These are phyloP conservation scores for Calonectria leucothoes DNA, from an alignment of 2,329 filamentous ascomycete genomes.

Conservation along the genomic window DNA sequence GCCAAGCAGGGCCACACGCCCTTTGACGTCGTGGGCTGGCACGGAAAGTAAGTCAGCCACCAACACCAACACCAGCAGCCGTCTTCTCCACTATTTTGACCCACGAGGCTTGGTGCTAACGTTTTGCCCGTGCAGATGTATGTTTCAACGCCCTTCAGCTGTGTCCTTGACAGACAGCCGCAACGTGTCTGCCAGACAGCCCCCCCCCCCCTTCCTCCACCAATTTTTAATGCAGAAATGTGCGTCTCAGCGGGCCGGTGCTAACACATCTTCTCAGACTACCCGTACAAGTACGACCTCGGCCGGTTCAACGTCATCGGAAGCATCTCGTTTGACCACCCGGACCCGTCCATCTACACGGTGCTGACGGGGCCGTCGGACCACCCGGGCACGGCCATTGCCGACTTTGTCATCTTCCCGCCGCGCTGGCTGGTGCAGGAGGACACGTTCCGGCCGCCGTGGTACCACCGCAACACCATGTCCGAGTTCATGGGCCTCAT, in stretches of 20 bases:
- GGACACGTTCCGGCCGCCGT: slow-evolving; percentile 78
- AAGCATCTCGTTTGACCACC: slow-evolving; percentile 73
- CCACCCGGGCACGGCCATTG: slow-evolving; percentile 71
- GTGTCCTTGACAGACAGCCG: background rate
- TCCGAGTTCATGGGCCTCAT: slow-evolving; percentile 75
- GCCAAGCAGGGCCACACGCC: slow-evolving; percentile 73
- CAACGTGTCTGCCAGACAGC: background rate
- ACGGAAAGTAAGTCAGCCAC: slow-evolving; percentile 75
- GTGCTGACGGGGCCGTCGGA: slow-evolving; percentile 73
- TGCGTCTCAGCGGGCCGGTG: no score
- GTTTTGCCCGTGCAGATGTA: slow-evolving; percentile 23
- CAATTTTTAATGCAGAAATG: no score
- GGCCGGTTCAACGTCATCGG: slow-evolving; percentile 82
- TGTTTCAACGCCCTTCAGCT: slow-evolving; percentile 5
- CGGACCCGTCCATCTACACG: slow-evolving; percentile 83
- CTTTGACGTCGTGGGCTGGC: slow-evolving; percentile 85
- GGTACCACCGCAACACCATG: slow-evolving; percentile 79
- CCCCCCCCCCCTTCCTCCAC: no score
- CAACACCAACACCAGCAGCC: no score
- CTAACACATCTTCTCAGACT: slow-evolving; percentile 28
- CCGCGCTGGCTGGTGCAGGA: slow-evolving; percentile 78
- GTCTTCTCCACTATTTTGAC: background rate
- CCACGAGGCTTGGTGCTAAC: slow-evolving; percentile 11
- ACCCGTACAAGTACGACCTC: slow-evolving; percentile 85
- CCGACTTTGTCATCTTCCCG: slow-evolving; percentile 81